These are phyloP conservation scores for Arabis hirsuta DNA, from an alignment of 345 rosid species.

Conservation along the genomic window DNA sequence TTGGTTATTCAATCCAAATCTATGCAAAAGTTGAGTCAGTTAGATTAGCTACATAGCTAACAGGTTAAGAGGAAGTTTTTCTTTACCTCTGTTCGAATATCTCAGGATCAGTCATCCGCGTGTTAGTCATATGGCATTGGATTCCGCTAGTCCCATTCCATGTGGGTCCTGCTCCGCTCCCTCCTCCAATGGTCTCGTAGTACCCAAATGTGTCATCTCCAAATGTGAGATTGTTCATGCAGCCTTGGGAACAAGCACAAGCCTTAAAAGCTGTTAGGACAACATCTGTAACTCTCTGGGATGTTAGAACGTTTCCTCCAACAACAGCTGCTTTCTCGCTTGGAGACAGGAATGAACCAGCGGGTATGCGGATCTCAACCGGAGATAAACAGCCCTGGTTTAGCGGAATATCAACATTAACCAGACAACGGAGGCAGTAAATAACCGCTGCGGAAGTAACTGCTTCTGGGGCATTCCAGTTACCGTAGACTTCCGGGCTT, in stretches of 20 bases:
- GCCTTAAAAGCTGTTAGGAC: conserved; percentile 88
- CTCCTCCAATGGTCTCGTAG: conserved; percentile 96
- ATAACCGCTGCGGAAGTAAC: conserved; percentile 95
- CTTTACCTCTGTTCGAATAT: conserved; percentile 80
- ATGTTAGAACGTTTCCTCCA: conserved; percentile 95
- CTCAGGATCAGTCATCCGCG: conserved; percentile 98
- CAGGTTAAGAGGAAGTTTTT: conserved; percentile 1
- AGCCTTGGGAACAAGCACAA: conserved; percentile 96
- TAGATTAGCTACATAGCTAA: neutral
- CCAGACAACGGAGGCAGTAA: conserved; percentile 89
- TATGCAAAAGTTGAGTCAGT: neutral
- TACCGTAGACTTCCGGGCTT: conserved; percentile 90
- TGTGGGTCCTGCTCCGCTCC: conserved; percentile 86
- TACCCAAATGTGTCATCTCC: conserved; percentile 90
- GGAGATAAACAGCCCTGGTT: conserved; percentile 97
- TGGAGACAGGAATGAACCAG: conserved; percentile 89
- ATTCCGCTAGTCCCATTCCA: conserved; percentile 97
- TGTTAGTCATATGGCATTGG: conserved; percentile 98
- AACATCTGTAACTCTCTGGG: conserved; percentile 91
- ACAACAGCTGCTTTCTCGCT: conserved; percentile 95
- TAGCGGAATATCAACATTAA: conserved; percentile 90
- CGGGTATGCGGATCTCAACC: conserved; percentile 72
- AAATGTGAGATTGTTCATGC: conserved; percentile 97
- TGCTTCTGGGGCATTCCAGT: conserved; percentile 99
- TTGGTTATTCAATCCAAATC: neutral